phyloP scores from a whole-genome alignment of 192 early-diverging fungal genomes.

The Podila verticillata region DNA sequence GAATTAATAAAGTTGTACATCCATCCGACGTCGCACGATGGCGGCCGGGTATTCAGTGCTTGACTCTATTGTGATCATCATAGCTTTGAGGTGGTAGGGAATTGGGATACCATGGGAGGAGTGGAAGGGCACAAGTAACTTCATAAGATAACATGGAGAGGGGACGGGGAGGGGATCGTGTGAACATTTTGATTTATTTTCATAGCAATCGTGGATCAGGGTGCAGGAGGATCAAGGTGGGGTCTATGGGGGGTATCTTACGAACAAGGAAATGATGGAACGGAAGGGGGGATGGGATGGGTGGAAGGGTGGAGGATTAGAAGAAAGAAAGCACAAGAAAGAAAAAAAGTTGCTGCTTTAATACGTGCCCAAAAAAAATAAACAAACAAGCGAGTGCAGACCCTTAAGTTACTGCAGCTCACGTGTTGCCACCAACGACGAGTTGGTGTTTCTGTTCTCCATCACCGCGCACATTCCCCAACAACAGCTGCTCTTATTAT shows the following conservation, averaged over 20 bases:
- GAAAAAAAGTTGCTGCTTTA: not conserved
- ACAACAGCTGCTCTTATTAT: too few relatives aligned
- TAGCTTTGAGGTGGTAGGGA: slow-evolving; percentile 6
- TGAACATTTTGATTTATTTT: not conserved
- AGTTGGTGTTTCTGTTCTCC: too few relatives aligned
- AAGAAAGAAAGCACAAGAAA: not conserved
- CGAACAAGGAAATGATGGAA: not conserved
- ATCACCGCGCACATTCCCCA: too few relatives aligned
- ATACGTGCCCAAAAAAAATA: too few relatives aligned
- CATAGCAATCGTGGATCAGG: not conserved
- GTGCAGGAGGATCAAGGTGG: not conserved
- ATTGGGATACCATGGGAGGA: too few relatives aligned
- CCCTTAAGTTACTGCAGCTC: too few relatives aligned
- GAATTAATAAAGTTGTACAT: slow-evolving; percentile 52
- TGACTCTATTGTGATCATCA: slow-evolving; percentile 54
- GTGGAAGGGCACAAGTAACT: too few relatives aligned
- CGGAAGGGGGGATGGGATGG: not conserved
- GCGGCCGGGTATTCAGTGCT: slow-evolving; percentile 56
- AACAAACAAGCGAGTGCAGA: too few relatives aligned
- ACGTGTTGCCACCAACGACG: too few relatives aligned
- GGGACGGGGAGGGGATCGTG: not conserved
- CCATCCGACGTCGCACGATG: slow-evolving; percentile 54
- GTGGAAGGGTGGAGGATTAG: not conserved
- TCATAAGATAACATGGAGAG: not conserved
- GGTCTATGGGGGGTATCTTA: not conserved